Conservation (phyloP, 768 basidiomycete genomes). For the Tephrocybe rancida region DNA sequence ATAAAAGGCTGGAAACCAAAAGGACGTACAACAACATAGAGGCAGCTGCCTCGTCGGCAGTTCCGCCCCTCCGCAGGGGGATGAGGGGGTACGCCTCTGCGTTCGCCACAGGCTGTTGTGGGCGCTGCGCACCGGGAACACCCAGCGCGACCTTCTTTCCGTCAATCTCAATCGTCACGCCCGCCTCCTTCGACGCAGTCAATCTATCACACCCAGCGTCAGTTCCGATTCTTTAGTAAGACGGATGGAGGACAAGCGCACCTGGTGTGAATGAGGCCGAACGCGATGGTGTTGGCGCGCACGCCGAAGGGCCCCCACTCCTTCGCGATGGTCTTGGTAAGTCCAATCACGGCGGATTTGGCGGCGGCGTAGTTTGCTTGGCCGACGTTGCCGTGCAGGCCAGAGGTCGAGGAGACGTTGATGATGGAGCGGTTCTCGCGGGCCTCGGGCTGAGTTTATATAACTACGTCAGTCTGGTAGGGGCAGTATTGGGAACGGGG, state of each 20-base stretch:
- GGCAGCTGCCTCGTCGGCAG: constrained; percentile 76
- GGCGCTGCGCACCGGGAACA: constrained; percentile 59
- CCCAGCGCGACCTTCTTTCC: constrained; percentile 86
- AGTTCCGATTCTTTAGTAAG: background rate
- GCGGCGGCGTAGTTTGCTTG: constrained; percentile 84
- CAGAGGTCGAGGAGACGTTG: constrained; percentile 83
- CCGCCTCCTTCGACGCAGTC: constrained; percentile 79
- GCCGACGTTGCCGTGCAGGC: constrained; percentile 86
- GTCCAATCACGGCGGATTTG: constrained; percentile 75
- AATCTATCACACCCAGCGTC: constrained; percentile 41
- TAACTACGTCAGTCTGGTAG: background rate
- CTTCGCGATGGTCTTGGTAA: constrained; percentile 86
- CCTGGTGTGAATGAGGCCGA: constrained; percentile 78
- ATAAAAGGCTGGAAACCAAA: constrained; percentile 9
- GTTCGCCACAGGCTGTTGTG: constrained; percentile 28
- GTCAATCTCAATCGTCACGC: constrained; percentile 73
- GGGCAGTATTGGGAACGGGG: background rate
- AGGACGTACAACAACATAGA: constrained; percentile 73
- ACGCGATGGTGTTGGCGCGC: constrained; percentile 81
- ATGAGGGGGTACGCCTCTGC: constrained; percentile 42
- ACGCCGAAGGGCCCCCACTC: constrained; percentile 87
- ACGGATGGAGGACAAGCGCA: constrained; percentile 25
- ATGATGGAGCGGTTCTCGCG: constrained; percentile 75
- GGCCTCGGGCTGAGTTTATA: constrained; percentile 43
- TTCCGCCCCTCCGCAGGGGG: constrained; percentile 71